Evolutionary conservation across 345 rosid genomes (phyloP), one percentile per base, ranked within the genome.

Genomic region (Anacardium occidentale): DNA sequence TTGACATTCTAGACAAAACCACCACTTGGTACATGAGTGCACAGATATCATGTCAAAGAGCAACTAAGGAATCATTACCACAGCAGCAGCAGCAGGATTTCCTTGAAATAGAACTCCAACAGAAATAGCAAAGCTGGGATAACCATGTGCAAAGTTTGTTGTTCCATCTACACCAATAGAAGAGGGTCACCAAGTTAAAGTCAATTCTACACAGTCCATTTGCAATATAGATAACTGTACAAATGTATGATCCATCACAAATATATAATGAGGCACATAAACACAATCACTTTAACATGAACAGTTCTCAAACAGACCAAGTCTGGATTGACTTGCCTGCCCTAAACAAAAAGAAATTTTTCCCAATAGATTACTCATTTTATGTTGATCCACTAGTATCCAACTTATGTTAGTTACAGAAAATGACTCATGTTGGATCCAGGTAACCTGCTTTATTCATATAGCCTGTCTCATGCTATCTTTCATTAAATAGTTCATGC

Each of bases 61-160:
- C 18, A 45, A 26, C 44, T 18, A 42, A 32, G 55, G 40, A 65
- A 70, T n/a, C 57, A 59, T 44, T 91, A 94, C 98, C 94, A 94
- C 98, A 66, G 91, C 80, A 74, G 97, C 98, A 66, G 97, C 97
- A 10, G 86, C 90, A 52, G 97, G 97, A 7, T 76, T 89, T 72
- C 98, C 97, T 15, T 72, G 91, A 81, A 83, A 90, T 40, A 94
- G 82, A 83, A 92, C 93, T 76, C 87, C 98, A n/a, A 94, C 89
- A 58, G 97, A 92, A 66, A 94, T 95, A 18, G 98, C 97, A 85
- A 92, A 94, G 87, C 97, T 90, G 37, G 97, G 98, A 83, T 94
- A 94, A 69, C 97, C 87, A 71, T 94, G 98, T 7, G 98, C 94
- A 70, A 94, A 94, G 82, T 92, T 92, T 62, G 97, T 94, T 71